Percentiles rank a stretch among this genome's conserved stretches.
Evolutionary conservation across 1,284 basidiomycete genomes (phyloP).

Genomic region (Moesziomyces antarcticus): DNA sequence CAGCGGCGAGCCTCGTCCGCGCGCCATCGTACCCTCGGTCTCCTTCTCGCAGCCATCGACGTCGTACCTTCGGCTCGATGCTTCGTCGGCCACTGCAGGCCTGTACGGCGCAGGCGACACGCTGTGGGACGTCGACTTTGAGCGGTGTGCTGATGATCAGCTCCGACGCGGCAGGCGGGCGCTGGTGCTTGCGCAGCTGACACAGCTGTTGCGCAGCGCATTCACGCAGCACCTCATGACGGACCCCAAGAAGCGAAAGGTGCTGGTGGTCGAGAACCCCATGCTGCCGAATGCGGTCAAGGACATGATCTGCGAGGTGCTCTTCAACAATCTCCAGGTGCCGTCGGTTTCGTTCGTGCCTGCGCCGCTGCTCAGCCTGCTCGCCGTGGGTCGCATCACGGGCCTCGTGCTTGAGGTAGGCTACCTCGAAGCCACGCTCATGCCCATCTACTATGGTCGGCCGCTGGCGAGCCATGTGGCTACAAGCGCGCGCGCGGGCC

Average conservation of each 20-base stretch:
- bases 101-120: conserved; percentile 16
- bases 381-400: conserved; percentile 86
- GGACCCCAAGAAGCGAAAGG: conserved; percentile 91
- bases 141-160: conserved; percentile 33
- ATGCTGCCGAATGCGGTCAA: conserved; percentile 86
- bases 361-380: conserved; percentile 82
- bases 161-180: conserved; percentile 41
- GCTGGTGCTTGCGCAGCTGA: conserved; percentile 49
- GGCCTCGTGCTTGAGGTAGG: conserved; percentile 93
- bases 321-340: conserved; percentile 91
- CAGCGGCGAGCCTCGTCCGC: conserved; percentile 60
- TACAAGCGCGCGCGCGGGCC: conserved; percentile 46
- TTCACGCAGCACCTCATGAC: conserved; percentile 77
- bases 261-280: conserved; percentile 90
- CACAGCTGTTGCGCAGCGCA: conserved; percentile 46
- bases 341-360: conserved; percentile 84
- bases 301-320: conserved; percentile 82
- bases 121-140: conserved; percentile 61
- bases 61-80: conserved; percentile 26
- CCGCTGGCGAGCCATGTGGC: conserved; percentile 31
- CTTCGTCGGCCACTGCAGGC: conserved; percentile 7
- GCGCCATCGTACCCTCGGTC: conserved; percentile 67
- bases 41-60: conserved; percentile 46
- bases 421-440: conserved; percentile 84
- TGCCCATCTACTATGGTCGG: conserved; percentile 74